phyloP scores from a whole-genome alignment of 495 filamentous ascomycete genomes.

The Letharia lupina region DNA sequence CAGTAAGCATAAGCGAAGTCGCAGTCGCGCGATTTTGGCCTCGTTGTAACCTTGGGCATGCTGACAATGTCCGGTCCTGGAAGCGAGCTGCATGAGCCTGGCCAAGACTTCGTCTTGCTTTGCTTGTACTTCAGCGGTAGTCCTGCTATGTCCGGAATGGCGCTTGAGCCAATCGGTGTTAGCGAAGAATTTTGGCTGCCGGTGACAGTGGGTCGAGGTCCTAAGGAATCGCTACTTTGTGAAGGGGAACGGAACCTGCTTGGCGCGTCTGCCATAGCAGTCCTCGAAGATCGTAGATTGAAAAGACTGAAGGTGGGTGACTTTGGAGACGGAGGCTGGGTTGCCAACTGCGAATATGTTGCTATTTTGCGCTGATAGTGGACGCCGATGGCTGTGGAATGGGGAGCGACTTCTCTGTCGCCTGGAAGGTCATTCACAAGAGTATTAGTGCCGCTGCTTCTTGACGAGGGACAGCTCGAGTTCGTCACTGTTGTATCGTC shows the following conservation, averaged over 20 bases:
- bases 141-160: not conserved
- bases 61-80: not conserved
- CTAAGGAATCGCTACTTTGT: not conserved
- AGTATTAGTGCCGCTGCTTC: constrained; percentile 12
- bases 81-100: constrained; percentile 3
- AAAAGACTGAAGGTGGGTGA: not conserved
- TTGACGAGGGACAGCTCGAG: not conserved
- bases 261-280: not conserved
- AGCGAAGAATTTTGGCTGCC: constrained; percentile 4
- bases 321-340: not conserved
- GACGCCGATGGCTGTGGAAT: not conserved
- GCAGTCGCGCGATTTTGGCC: not conserved
- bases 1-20: not conserved
- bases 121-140: not conserved
- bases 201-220: not conserved
- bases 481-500: not conserved
- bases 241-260: not conserved
- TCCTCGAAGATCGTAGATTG: not conserved
- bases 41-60: not conserved
- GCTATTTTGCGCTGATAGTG: not conserved
- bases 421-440: not conserved
- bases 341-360: too few relatives aligned
- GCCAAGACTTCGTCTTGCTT: constrained; percentile 6
- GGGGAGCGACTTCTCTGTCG: constrained; percentile 6
- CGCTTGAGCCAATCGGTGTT: constrained; percentile 2